Percentiles rank a stretch among this genome's conserved stretches.
Conservation (phyloP, 1,139 yeast genomes). For the Eremothecium coryli region DNA sequence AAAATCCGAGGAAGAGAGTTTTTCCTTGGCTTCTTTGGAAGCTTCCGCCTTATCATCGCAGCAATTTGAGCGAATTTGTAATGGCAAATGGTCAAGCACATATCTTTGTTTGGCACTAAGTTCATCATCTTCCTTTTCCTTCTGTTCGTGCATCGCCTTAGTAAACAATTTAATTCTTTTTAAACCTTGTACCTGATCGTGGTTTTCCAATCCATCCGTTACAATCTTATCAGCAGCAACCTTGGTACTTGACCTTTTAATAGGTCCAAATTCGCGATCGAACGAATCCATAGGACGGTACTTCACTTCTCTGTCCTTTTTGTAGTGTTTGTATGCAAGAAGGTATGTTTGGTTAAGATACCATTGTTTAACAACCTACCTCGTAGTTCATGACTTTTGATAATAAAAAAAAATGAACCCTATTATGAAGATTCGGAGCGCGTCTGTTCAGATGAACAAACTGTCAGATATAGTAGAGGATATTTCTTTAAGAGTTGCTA, state of each 20-base stretch:
- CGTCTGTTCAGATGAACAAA: no score
- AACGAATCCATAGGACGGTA: conserved; percentile 14
- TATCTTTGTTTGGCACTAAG: background rate
- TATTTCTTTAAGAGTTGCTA: no score
- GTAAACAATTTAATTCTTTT: conserved; percentile 12
- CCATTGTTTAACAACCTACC: no score
- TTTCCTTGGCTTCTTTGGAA: background rate
- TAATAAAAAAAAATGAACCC: no score
- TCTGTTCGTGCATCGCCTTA: conserved; percentile 1
- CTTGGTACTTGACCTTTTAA: conserved; percentile 18
- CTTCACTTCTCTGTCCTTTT: background rate
- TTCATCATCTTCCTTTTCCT: background rate
- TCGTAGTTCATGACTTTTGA: no score
- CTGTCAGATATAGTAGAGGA: no score
- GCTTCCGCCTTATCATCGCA: background rate
- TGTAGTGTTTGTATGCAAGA: background rate
- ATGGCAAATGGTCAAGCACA: conserved; percentile 2
- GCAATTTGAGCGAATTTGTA: conserved; percentile 2
- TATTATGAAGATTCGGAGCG: no score
- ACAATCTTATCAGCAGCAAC: conserved; percentile 19
- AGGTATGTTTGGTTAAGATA: no score
- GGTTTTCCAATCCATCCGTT: conserved; percentile 12
- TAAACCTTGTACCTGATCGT: conserved; percentile 14
- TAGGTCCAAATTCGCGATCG: conserved; percentile 23
- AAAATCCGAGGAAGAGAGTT: conserved; percentile 12